Conservation (phyloP, 2,329 filamentous ascomycete species). For the Paraphoma chrysanthemicola region DNA sequence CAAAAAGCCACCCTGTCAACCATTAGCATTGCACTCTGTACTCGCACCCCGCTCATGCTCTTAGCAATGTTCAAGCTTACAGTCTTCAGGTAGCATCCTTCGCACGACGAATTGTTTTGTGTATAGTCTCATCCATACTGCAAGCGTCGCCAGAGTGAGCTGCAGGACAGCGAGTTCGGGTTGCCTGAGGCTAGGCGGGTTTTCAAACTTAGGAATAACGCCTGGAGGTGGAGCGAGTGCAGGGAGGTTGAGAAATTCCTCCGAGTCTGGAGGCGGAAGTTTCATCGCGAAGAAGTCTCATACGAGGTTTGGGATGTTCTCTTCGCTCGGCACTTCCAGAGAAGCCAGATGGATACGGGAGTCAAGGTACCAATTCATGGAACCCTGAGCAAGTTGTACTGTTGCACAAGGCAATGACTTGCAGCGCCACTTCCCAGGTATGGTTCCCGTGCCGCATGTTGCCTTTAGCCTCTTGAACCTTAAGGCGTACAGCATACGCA, state of each 20-base stretch:
- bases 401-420: no score
- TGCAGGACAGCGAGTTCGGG: conserved; percentile 11
- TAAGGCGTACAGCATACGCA: no score
- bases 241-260: conserved; percentile 8
- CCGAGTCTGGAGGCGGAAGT: background rate
- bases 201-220: conserved; percentile 11
- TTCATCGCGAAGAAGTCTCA: background rate
- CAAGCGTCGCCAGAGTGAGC: conserved; percentile 9
- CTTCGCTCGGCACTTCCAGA: no score
- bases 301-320: background rate
- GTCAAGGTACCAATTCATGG: no score
- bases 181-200: conserved; percentile 9
- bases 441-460: no score
- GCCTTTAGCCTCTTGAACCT: no score
- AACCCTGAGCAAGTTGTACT: no score
- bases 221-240: conserved; percentile 13
- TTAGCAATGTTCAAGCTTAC: conserved; percentile 3
- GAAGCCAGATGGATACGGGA: no score
- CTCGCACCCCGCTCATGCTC: background rate
- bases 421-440: no score
- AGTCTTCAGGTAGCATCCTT: conserved; percentile 17
- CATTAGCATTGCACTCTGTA: background rate
- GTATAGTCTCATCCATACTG: conserved; percentile 12
- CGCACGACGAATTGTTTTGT: conserved; percentile 10
- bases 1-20: conserved; percentile 12